Conservation (phyloP, 352 stramenopile species). For the Globisporangium ultimum region DNA sequence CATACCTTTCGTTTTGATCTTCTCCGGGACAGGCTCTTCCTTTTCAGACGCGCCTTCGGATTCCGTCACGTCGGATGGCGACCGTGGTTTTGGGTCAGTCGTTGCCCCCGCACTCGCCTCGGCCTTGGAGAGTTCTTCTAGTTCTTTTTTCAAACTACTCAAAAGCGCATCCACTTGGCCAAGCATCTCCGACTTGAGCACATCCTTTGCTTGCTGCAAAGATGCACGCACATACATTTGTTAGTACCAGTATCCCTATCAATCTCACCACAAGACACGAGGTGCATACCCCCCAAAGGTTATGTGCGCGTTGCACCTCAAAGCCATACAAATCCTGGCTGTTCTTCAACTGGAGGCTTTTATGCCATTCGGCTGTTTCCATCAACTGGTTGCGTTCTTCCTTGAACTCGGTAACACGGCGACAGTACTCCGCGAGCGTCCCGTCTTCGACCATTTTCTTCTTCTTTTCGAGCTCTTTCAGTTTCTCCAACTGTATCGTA, state of each 20-base stretch:
- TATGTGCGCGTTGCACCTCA: conserved; percentile 63
- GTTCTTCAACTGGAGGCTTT: conserved; percentile 85
- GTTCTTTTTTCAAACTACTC: conserved; percentile 40
- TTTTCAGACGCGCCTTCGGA: conserved; percentile 9
- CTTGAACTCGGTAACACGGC: conserved; percentile 81
- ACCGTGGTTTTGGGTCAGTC: neutral
- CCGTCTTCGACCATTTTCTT: conserved; percentile 82
- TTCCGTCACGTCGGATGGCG: conserved; percentile 8
- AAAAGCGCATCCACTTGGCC: conserved; percentile 41
- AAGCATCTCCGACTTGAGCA: conserved; percentile 55
- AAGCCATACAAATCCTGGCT: conserved; percentile 74
- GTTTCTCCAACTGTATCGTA: conserved; percentile 42
- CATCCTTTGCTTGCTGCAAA: conserved; percentile 44
- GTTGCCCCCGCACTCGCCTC: neutral
- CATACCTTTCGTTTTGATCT: conserved; percentile 9
- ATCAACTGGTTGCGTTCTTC: conserved; percentile 72
- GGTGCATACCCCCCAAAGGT: conserved; percentile 47
- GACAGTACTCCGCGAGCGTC: conserved; percentile 78
- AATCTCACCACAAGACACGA: neutral
- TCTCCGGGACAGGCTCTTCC: neutral
- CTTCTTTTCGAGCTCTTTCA: conserved; percentile 79
- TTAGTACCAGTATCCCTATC: neutral
- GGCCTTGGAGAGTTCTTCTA: conserved; percentile 33
- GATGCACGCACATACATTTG: neutral
- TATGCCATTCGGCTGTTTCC: conserved; percentile 74